A percentile compares a stretch with the other conserved stretches of the same genome.
Conservation (phyloP, 306 rosid species). For the Pterocarpus macrocarpus region DNA sequence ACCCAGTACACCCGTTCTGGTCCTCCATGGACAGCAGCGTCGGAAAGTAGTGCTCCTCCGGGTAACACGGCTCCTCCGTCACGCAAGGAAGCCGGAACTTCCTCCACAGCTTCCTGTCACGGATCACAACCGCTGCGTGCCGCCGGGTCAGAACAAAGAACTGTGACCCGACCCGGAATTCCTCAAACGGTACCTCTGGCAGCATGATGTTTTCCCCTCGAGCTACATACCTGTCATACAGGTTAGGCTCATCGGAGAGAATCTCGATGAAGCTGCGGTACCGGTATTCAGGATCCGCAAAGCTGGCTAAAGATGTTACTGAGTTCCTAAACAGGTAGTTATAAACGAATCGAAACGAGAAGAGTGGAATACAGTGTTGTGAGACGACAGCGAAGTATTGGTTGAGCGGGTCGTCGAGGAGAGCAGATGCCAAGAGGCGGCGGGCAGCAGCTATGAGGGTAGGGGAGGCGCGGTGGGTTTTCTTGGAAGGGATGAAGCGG, state of each 20-base stretch:
- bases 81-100: constrained; percentile 68
- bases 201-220: constrained; percentile 63
- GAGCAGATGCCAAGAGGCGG: constrained; percentile 66
- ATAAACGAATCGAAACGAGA: constrained; percentile 60
- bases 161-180: constrained; percentile 73
- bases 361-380: constrained; percentile 70
- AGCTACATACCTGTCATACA: constrained; percentile 56
- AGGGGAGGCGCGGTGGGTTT: constrained; percentile 62
- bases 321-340: constrained; percentile 43
- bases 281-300: background rate
- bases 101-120: constrained; percentile 59
- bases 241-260: constrained; percentile 64
- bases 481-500: constrained; percentile 60
- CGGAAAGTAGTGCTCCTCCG: constrained; percentile 78
- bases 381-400: constrained; percentile 64
- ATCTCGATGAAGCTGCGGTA: constrained; percentile 66
- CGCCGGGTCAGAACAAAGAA: constrained; percentile 57
- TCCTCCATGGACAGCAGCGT: constrained; percentile 72
- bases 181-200: constrained; percentile 61
- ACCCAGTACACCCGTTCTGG: constrained; percentile 61
- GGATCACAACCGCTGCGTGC: constrained; percentile 59
- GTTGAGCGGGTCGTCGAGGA: constrained; percentile 63
- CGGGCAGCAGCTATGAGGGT: constrained; percentile 67
- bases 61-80: constrained; percentile 63
- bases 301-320: background rate